Conservation (phyloP, 2,329 filamentous ascomycete species). For the Hymenoscyphus linearis region DNA sequence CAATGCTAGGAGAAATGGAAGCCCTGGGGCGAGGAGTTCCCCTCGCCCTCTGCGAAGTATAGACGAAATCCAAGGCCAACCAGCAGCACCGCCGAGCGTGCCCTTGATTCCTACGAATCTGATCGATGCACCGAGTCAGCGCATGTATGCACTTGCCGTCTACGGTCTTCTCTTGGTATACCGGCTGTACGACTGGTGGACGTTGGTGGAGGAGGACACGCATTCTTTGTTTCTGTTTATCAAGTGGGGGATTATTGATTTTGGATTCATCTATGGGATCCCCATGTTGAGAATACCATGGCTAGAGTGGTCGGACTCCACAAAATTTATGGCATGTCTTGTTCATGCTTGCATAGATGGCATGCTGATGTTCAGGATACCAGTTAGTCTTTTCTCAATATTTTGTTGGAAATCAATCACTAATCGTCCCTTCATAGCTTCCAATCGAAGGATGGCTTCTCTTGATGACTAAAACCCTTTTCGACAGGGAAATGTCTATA, state of each 20-base stretch:
- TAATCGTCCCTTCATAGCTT: constrained; percentile 42
- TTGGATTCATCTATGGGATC: constrained; percentile 78
- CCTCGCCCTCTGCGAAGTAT: constrained; percentile 24
- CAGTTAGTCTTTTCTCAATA: constrained; percentile 44
- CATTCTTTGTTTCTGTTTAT: constrained; percentile 87
- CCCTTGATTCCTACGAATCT: constrained; percentile 78
- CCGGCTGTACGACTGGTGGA: constrained; percentile 82
- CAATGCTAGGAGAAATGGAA: constrained; percentile 19
- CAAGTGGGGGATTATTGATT: constrained; percentile 90
- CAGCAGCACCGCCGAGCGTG: constrained; percentile 17
- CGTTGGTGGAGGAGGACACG: constrained; percentile 71
- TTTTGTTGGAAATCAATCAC: constrained; percentile 17
- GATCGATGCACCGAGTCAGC: constrained; percentile 85
- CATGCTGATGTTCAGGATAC: constrained; percentile 89
- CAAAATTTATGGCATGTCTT: constrained; percentile 67
- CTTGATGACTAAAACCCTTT: constrained; percentile 72
- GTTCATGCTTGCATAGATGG: constrained; percentile 69
- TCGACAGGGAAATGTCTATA: constrained; percentile 87
- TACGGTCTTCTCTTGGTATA: constrained; percentile 74
- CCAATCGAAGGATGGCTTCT: constrained; percentile 70
- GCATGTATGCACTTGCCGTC: constrained; percentile 77
- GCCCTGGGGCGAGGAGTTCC: constrained; percentile 14
- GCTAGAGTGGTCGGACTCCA: constrained; percentile 72
- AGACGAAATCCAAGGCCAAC: constrained; percentile 11
- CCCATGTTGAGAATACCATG: constrained; percentile 89